Evolutionary conservation across 768 basidiomycete species (phyloP), one percentile per base, ranked within the genome.

Genomic region (Termitomyces sp.): DNA sequence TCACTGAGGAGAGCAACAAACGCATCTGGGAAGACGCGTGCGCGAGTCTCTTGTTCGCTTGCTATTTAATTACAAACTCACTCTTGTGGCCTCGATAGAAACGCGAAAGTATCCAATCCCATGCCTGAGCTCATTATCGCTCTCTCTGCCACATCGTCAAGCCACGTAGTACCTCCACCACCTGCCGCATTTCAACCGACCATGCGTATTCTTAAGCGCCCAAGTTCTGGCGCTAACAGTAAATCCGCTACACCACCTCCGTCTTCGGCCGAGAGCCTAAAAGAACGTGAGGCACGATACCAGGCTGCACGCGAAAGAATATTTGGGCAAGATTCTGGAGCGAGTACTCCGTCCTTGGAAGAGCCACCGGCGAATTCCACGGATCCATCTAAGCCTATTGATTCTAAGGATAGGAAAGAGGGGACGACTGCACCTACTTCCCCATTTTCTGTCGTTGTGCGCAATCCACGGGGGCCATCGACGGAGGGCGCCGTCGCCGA

Each of bases 131-230:
- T 89, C 16, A 67, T 89, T 44, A 70, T 84, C 2, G 68, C 72
- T 10, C 59, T 69, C 2, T 63, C 72, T 11, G 59, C 67, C 15
- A 60, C 71, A 6, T 73, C 75, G 7, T 60, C 71, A 10, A 64
- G 70, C 13, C 67, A 70, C 0, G 63, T 75, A 3, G 64, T 79
- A 1, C 79, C 85, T 1, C 80, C 76, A 0, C 84, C 83, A 2
- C 68, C 76, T 4, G 75, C 78, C 2, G 84, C 81, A 0, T 74
- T 90, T 57, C 84, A 86, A 48, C 80, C 84, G 9, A 67, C 79
- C 9, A 74, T 90, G 62, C 83, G 83, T 36, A 90, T 91, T 53
- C 77, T 91, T 13, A 91, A 89, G 66, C 85, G 89, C 6, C 85
- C 85, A 27, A 52, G 27, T 1, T 71, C 81, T 3, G 64, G 66